Evolutionary conservation across 257 asterid species (phyloP).

Genomic region (Fraxinus excelsior): DNA sequence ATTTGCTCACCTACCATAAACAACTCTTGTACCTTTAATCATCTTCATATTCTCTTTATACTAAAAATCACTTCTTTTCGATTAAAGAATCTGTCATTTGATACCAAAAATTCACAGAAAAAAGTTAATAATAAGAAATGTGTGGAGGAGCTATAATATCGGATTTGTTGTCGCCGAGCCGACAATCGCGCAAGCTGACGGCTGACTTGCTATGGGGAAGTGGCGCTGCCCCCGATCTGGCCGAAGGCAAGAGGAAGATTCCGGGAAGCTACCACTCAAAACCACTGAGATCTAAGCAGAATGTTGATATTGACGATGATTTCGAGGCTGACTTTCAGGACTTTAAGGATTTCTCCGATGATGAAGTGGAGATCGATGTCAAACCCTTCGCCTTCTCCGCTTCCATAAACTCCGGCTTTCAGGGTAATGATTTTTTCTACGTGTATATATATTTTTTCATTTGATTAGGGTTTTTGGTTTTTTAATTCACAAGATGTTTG

Average conservation of each 20-base stretch:
- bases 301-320: conserved; percentile 57
- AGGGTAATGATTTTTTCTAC: conserved; percentile 26
- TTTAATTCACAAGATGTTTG: not conserved
- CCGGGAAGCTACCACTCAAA: conserved; percentile 43
- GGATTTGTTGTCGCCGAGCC: conserved; percentile 55
- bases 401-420: conserved; percentile 32
- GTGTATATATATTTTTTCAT: too few species aligned
- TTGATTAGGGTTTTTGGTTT: not conserved
- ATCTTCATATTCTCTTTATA: not conserved
- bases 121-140: conserved; percentile 38
- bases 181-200: conserved; percentile 69
- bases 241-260: conserved; percentile 39
- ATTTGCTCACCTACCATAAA: conserved; percentile 21
- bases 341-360: conserved; percentile 61
- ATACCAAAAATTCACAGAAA: conserved; percentile 17
- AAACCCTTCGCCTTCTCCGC: conserved; percentile 59
- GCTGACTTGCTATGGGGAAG: conserved; percentile 84
- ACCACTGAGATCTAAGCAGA: conserved; percentile 55
- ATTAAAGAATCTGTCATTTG: not conserved
- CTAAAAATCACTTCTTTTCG: conserved; percentile 17
- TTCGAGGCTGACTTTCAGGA: conserved; percentile 90
- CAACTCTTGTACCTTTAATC: not conserved
- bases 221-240: conserved; percentile 43
- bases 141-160: conserved; percentile 95
- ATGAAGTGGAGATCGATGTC: conserved; percentile 42